Evolutionary conservation across 192 early-diverging fungal genomes (phyloP).

Genomic region (Coemansia sp.): DNA sequence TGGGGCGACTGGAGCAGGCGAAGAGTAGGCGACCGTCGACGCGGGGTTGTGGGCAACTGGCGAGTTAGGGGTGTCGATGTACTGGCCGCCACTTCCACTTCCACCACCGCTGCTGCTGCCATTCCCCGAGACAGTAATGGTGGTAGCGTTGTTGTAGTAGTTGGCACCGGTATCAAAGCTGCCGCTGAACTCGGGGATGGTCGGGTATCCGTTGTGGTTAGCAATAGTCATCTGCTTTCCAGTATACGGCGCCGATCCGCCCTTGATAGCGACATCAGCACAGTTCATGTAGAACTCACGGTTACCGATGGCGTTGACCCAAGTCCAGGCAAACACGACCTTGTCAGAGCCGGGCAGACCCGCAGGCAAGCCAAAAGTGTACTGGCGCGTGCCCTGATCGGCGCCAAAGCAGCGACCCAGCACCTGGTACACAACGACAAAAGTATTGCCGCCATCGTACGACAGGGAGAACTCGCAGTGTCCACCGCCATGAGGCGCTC

Average conservation of each 20-base stretch:
- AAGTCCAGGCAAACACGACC: conserved; percentile 64
- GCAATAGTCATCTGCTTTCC: conserved; percentile 59
- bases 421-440: conserved; percentile 52
- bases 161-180: conserved; percentile 32
- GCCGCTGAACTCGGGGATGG: conserved; percentile 59
- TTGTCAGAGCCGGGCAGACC: conserved; percentile 39
- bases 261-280: conserved; percentile 66
- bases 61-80: not conserved
- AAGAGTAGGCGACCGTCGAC: not conserved
- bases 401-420: conserved; percentile 12
- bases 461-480: conserved; percentile 59
- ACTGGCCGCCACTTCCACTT: not conserved
- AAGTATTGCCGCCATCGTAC: conserved; percentile 46
- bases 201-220: conserved; percentile 58
- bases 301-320: conserved; percentile 73
- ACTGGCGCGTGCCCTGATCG: not conserved
- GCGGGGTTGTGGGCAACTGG: not conserved
- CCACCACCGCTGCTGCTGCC: not conserved
- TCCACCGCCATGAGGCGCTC: conserved; percentile 46
- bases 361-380: conserved; percentile 57
- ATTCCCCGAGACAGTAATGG: conserved; percentile 43
- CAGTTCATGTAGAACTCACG: conserved; percentile 78
- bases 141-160: conserved; percentile 28
- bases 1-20: not conserved
- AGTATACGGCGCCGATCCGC: conserved; percentile 42